phyloP scores from a whole-genome alignment of 192 early-diverging fungal species.

The Backusella tarrabulga region DNA sequence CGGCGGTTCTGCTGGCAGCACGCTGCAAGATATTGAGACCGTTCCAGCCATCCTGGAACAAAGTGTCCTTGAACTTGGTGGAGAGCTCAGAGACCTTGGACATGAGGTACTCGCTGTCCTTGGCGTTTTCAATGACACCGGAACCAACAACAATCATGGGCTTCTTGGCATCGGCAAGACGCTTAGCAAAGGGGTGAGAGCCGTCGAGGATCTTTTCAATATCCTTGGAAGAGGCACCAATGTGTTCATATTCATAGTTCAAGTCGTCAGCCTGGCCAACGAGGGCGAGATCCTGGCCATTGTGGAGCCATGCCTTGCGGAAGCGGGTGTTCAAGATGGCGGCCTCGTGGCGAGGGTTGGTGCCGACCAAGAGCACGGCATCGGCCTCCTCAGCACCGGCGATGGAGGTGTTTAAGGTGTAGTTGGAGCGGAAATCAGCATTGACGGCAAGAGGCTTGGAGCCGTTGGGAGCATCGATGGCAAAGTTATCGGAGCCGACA shows the following conservation, averaged over 20 bases:
- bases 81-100: conserved; percentile 76
- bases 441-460: conserved; percentile 49
- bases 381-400: conserved; percentile 93
- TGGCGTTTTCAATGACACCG: conserved; percentile 67
- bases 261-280: conserved; percentile 77
- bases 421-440: conserved; percentile 88
- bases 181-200: conserved; percentile 69
- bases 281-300: conserved; percentile 75
- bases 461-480: conserved; percentile 64
- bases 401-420: conserved; percentile 81
- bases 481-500: conserved; percentile 81
- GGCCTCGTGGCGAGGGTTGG: conserved; percentile 96
- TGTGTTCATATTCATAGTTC: conserved; percentile 89
- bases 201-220: conserved; percentile 72
- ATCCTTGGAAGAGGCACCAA: conserved; percentile 63
- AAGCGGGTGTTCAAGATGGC: conserved; percentile 95
- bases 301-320: conserved; percentile 89
- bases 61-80: conserved; percentile 59
- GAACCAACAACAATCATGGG: conserved; percentile 91
- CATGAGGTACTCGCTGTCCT: conserved; percentile 71
- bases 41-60: conserved; percentile 81
- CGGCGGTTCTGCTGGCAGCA: conserved; percentile 83
- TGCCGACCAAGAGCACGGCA: conserved; percentile 85
- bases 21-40: conserved; percentile 91
- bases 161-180: conserved; percentile 80